Conservation (phyloP, 2,329 filamentous ascomycete genomes). For the Pseudogymnoascus sp. region DNA sequence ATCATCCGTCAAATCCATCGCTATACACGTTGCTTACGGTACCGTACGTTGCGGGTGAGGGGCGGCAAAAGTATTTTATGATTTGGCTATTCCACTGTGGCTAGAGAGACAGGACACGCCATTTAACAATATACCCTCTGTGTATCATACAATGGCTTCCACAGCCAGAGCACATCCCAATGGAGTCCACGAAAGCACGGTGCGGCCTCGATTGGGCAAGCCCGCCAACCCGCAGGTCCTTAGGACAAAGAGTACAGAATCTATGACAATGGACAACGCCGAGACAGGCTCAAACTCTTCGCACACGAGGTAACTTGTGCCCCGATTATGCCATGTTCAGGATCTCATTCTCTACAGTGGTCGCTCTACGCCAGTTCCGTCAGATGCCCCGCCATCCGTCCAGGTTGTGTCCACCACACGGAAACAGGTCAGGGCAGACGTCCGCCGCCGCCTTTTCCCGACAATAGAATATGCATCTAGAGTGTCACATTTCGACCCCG, state of each 20-base stretch:
- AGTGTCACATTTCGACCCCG: conserved; percentile 90
- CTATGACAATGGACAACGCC: conserved; percentile 13
- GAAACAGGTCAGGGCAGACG: conserved; percentile 73
- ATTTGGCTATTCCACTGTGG: neutral
- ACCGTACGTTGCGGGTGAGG: neutral
- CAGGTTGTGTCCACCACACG: conserved; percentile 79
- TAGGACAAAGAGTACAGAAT: conserved; percentile 22
- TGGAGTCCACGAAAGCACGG: conserved; percentile 20
- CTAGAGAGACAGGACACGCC: conserved; percentile 1
- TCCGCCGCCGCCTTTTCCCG: conserved; percentile 79
- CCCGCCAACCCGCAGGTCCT: conserved; percentile 22
- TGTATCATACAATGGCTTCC: neutral
- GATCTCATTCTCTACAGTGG: conserved; percentile 46
- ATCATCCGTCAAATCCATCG: neutral
- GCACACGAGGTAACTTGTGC: conserved; percentile 23
- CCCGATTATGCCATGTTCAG: neutral
- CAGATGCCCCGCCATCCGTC: conserved; percentile 87
- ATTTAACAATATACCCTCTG: neutral
- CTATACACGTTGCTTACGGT: neutral
- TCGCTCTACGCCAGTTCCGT: conserved; percentile 72
- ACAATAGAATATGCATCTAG: conserved; percentile 85
- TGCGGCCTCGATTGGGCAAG: conserved; percentile 20
- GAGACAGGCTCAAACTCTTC: conserved; percentile 21
- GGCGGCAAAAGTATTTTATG: neutral
- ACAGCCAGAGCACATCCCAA: conserved; percentile 12